Base-by-base conservation (phyloP, 75 land plant genomes). In the Pinus tabuliformis region DNA sequence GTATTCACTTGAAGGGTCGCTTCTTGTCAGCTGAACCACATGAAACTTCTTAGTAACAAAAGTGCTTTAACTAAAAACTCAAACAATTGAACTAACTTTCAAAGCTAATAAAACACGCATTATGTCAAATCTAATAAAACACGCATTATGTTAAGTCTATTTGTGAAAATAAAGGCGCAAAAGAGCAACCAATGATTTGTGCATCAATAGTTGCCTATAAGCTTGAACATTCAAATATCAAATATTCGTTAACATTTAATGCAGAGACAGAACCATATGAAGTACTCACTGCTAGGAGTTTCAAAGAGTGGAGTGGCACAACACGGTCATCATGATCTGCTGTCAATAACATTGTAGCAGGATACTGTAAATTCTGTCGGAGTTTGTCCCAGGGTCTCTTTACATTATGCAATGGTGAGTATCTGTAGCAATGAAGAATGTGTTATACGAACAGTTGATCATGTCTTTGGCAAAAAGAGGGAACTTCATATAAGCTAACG, bases 311-410 rank as follows among this genome's bases (percentile, higher is more conserved):
- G 3, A 95, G 83, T 56, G 99, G 99, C 68, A 97, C 99, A 62
- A 95, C 99, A 12, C 99, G 86, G 76, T 97, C 99, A 82, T 97
- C 98, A 81, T 97, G 99, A 78, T 97, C 99, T 56, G 99, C 99
- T 26, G 99, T 97, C 76, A 95, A 78, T 36, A 97, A 70, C 98
- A 95, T 92, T 37, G 87, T 92, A 6, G 99, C 45, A 58, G 99
- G 99, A 42, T 97, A 95, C 59, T 95, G 99, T 56, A 72, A 81
- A 15, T 56, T 33, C 24, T 68, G 63, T 65, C 68, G 74, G 61
- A 37, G 37, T 70, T 80, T 56, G 36, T 97, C 94, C 99, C 99
- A 97, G 33, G 96, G 98, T 68, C 91, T 87, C 82, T 63, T 83
- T 33, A 97, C 96, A 81, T 95, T 97, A 76, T 97, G 98, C 42